These are phyloP conservation scores for Cryphonectria radicalis DNA, from an alignment of 2,329 filamentous ascomycete species.

Conservation along the genomic window DNA sequence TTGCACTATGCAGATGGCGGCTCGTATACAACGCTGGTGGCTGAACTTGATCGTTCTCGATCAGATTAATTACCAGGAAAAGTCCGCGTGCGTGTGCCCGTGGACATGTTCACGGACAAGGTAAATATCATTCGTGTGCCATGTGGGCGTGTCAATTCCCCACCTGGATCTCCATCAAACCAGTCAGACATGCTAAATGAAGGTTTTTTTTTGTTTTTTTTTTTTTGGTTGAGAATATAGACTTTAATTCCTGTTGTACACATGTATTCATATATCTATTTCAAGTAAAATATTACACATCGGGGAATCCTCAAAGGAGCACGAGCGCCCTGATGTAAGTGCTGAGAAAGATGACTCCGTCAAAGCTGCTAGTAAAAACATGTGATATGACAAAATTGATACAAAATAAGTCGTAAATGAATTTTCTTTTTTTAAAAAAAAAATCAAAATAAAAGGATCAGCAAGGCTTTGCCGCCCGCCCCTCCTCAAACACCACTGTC, in stretches of 20 bases:
- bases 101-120: not conserved
- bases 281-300: not conserved
- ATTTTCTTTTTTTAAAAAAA: not conserved
- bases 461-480: not conserved
- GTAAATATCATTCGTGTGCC: not conserved
- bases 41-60: not conserved
- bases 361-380: not conserved
- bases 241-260: not conserved
- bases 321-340: not conserved
- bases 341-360: not conserved
- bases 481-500: constrained; percentile 55
- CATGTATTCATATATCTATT: not conserved
- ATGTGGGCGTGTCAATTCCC: not conserved
- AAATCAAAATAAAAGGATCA: no score
- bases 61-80: not conserved
- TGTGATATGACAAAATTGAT: not conserved
- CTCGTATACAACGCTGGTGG: not conserved
- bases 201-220: no score
- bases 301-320: not conserved
- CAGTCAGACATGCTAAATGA: not conserved
- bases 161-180: no score
- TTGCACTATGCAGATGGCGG: not conserved
- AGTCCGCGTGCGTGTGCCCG: not conserved
- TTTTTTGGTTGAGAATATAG: no score
- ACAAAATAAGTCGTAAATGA: not conserved